Evolutionary conservation across 495 filamentous ascomycete genomes (phyloP), one percentile per base, ranked within the genome.

Genomic region (Lasiosphaeris hirsuta): DNA sequence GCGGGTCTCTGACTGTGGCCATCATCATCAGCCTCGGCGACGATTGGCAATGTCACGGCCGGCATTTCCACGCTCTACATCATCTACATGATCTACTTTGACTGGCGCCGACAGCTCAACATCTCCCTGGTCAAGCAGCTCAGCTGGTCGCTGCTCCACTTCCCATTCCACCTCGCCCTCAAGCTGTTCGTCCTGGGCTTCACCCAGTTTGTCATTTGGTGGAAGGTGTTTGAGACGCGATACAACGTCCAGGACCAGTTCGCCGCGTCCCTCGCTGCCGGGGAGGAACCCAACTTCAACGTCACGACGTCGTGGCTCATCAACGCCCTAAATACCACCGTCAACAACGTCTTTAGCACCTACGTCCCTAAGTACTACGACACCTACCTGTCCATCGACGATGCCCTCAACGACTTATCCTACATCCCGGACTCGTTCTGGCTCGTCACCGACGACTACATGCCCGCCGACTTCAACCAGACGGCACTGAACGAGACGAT

Each of bases 1-100:
- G 2, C 7, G 4, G 2, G 2, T 18, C 18, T 8, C 41, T 43
- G 15, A 43, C 42, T 30, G 1, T n/a, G n/a, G n/a, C n/a, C n/a
- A n/a, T 45, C 2, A 1, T 23, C 7, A 4, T 23, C 5, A 45
- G 42, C 52, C 11, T 44, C 52, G 2, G 23, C 63, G 0, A 64
- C 59, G 7, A 66, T 68, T 17, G 69, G 69, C 11, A 65, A 59
- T 15, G 54, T 72, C n/a, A 54, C 59, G 11, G 60, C 67, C 13
- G 61, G 62, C 19, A 50, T 67, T 1, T 51, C 63, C 19, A 73
- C 68, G 42, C 68, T 74, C n/a, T 89, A 88, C 68, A 75, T 90
- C 55, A 66, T 86, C 34, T 90, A 82, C 76, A 85, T 87, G 72
- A 77, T 85, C 51, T 90, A 91, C 69, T 89, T 86, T 56, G 86